Evolutionary conservation across 305 asterid genomes (phyloP), one percentile per base, ranked within the genome.

Genomic region (Solanum hybrid): DNA sequence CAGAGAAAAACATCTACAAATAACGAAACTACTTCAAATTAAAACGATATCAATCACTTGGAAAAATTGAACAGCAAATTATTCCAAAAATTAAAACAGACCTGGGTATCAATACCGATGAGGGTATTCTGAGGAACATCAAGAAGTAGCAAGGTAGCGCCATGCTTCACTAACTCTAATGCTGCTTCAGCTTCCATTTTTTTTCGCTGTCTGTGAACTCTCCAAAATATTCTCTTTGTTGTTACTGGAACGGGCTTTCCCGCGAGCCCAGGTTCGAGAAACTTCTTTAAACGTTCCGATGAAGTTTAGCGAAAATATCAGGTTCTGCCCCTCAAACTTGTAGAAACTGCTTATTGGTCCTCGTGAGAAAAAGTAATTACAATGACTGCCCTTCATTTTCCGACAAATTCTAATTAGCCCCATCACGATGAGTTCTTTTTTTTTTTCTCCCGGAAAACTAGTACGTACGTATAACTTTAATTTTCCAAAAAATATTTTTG

Each of bases 71-170:
- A 39, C 34, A 37, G 36, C 90, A 45, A 11, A 7, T 15, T 73
- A 7, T 15, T 73, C 29, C 73, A 90, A 32, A 13, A 34, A 22
- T 10, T 81, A 36, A 61, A 5, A 91, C 10, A 24, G 75, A 93
- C 98, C 96, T 94, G 98, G 38, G 98, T 97, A 90, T 97, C 99
- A 86, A 96, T 92, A 61, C 99, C 99, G 79, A 97, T 94, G 89
- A 96, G 96, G 32, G 98, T 96, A 94, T 89, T 89, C 73, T 90
- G 99, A 73, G 98, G 98, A 93, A 96, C 99, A 88, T 96, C 98
- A 77, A 97, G 96, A 34, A 94, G 94, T 38, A 97, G 96, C 89
- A 97, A 93, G 61, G 98, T 93, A 24, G 92, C 94, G 84, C 99
- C 98, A 14, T 91, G 93, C 94, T 94, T 95, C 92, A 95, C 98